A percentile compares a stretch with the other conserved stretches of the same genome.
Evolutionary conservation across 441 rosid genomes (phyloP).

Genomic region (Bocquillonia castaneifolia): DNA sequence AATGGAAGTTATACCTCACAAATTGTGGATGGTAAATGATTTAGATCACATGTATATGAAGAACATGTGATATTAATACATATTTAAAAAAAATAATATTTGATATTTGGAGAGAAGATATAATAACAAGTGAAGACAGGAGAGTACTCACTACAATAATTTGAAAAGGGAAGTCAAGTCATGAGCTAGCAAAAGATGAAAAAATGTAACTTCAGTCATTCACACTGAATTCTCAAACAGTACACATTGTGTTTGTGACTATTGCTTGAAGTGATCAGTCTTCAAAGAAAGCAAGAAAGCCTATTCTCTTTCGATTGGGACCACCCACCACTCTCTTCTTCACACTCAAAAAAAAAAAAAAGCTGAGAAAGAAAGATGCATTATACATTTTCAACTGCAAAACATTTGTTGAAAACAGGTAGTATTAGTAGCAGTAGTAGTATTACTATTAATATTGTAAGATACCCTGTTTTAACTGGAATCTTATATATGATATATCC

Average conservation of each 20-base stretch:
- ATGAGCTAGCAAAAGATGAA: conserved; percentile 23
- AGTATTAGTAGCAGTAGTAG: neutral
- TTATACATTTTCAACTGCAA: no score
- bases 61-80: no score
- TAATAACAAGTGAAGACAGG: neutral
- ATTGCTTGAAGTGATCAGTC: conserved; percentile 32
- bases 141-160: conserved; percentile 7
- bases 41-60: no score
- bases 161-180: conserved; percentile 18
- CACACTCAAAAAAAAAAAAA: neutral
- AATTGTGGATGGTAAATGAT: no score
- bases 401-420: neutral
- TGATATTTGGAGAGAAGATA: neutral
- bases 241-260: conserved; percentile 23
- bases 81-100: no score
- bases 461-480: neutral
- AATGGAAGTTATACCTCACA: no score
- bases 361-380: neutral
- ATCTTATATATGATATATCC: no score
- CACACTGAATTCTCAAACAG: conserved; percentile 23
- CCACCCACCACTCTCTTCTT: conserved; percentile 12
- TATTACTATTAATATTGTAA: no score
- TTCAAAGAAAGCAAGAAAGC: conserved; percentile 17
- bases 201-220: conserved; percentile 34
- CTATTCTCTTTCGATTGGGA: conserved; percentile 18